Evolutionary conservation across 2,329 filamentous ascomycete species (phyloP).

Genomic region (Phialemonium atrogriseum): DNA sequence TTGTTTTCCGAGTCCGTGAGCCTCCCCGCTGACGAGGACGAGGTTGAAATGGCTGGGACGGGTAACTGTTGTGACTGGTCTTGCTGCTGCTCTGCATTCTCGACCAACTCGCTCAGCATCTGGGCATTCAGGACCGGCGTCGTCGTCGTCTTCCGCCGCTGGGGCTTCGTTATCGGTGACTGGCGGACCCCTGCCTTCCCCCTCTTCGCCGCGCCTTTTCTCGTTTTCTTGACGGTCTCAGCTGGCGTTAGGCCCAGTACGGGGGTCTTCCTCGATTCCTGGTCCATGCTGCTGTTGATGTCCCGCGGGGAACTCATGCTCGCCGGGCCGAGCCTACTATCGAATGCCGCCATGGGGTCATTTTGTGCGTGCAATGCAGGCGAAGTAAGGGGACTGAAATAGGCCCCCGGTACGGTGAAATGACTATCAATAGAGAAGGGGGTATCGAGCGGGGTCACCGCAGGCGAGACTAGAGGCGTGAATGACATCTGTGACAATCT

Average conservation of each 20-base stretch:
- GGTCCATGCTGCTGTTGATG: slow-evolving; percentile 18
- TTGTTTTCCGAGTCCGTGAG: slow-evolving; percentile 56
- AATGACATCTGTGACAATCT: slow-evolving; percentile 54
- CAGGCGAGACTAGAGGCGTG: slow-evolving; percentile 76
- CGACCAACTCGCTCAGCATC: slow-evolving; percentile 42
- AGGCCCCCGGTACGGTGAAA: slow-evolving; percentile 60
- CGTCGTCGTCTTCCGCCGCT: slow-evolving; percentile 43
- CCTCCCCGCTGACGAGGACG: slow-evolving; percentile 26
- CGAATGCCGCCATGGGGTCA: slow-evolving; percentile 37
- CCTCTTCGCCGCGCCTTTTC: slow-evolving; percentile 45
- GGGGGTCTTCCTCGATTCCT: slow-evolving; percentile 36
- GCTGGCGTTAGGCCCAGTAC: slow-evolving; percentile 30
- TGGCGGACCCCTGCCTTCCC: slow-evolving; percentile 51
- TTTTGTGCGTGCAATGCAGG: slow-evolving; percentile 69
- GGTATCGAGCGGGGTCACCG: slow-evolving; percentile 69
- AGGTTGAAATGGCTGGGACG: slow-evolving; percentile 16
- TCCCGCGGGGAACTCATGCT: slow-evolving; percentile 48
- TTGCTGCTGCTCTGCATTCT: slow-evolving; percentile 29
- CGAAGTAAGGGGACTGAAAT: slow-evolving; percentile 78
- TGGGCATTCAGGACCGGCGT: slow-evolving; percentile 50
- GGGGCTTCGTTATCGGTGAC: slow-evolving; percentile 65
- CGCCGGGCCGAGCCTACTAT: slow-evolving; percentile 33
- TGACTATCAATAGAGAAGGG: slow-evolving; percentile 53
- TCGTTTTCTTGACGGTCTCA: slow-evolving; percentile 42
- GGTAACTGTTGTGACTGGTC: slow-evolving; percentile 27